Base-by-base conservation (phyloP, 495 filamentous ascomycete genomes). In the Neurospora sp. region DNA sequence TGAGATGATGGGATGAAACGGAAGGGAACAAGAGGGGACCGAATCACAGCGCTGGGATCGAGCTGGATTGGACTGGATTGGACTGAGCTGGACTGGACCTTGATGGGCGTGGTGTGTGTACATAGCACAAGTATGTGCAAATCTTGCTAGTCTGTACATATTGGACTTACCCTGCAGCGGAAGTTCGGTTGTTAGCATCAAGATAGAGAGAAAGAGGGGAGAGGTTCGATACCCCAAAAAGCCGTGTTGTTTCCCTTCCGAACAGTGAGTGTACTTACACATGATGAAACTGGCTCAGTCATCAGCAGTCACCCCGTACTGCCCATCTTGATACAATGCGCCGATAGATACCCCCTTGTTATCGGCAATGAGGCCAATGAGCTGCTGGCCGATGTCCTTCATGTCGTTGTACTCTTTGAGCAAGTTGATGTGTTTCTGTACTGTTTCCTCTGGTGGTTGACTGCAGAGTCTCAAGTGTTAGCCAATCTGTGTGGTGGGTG, bases 381-480 rank as follows among this genome's bases (percentile, higher is more conserved):
- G 78, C 0, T 91, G 91, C 78, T 90, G 90, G 0, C 88, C 92
- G 3, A 92, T 82, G 79, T 94, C 92, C 70, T 90, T 88, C 77
- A 94, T 89, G 74, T 93, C 92, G 79, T 95, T 95, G 84, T 94
- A 94, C 71, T 89, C 83, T 77, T 93, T 91, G 8, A 95, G 82
- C 2, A 90, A 84, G 72, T 82, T 83, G 75, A 93, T 93, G 80
- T 94, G 91, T 8, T 79, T 83, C 70, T 90, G 85, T 37, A 93
- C 88, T 0, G 75, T 78, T 27, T 31, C 23, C 16, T 77, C 75
- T 12, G 76, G 46, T 9, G 75, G 73, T 62, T 79, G 78, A n/a
- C 77, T 79, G 31, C 10, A 18, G 20, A 14, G 11, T 69, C 14
- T 37, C 12, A 16, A 31, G 4, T 16, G 66, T 73, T 16, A 73